phyloP scores from a whole-genome alignment of 2,329 filamentous ascomycete genomes.

The Hymenoscyphus linearis region DNA sequence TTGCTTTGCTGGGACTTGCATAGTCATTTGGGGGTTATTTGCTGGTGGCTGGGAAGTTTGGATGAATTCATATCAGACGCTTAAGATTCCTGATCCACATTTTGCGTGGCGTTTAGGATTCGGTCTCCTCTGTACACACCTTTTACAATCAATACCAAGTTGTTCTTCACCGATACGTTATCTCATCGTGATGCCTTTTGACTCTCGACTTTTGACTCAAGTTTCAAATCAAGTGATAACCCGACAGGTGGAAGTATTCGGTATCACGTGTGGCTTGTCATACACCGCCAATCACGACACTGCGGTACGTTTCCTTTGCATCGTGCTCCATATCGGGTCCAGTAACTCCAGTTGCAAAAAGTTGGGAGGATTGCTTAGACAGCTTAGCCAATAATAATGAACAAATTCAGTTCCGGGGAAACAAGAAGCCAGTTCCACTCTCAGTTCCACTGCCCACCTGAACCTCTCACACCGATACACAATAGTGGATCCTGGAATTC shows the following conservation, averaged over 20 bases:
- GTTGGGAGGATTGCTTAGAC: not conserved
- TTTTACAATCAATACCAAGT: constrained; percentile 18
- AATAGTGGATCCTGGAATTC: not conserved
- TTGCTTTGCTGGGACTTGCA: constrained; percentile 25
- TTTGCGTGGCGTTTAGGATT: constrained; percentile 27
- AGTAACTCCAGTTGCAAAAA: not conserved
- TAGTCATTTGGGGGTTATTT: constrained; percentile 17
- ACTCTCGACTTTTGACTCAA: not conserved
- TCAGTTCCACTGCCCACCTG: too few relatives aligned
- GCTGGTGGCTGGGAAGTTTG: constrained; percentile 17
- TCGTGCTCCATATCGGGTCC: not conserved
- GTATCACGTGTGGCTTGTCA: constrained; percentile 12
- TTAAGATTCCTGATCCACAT: constrained; percentile 18
- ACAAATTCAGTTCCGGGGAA: not conserved
- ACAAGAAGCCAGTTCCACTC: constrained; percentile 7
- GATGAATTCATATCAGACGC: constrained; percentile 11
- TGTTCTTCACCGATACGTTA: constrained; percentile 2
- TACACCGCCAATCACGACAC: constrained; percentile 14
- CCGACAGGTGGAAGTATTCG: too few relatives aligned
- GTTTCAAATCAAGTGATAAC: not conserved
- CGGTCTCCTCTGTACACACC: constrained; percentile 18
- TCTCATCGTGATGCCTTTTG: not conserved
- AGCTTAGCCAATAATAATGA: not conserved
- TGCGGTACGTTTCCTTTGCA: not conserved
- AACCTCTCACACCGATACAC: not conserved